Evolutionary conservation across 345 rosid genomes (phyloP).

Genomic region (Balakata baccata): DNA sequence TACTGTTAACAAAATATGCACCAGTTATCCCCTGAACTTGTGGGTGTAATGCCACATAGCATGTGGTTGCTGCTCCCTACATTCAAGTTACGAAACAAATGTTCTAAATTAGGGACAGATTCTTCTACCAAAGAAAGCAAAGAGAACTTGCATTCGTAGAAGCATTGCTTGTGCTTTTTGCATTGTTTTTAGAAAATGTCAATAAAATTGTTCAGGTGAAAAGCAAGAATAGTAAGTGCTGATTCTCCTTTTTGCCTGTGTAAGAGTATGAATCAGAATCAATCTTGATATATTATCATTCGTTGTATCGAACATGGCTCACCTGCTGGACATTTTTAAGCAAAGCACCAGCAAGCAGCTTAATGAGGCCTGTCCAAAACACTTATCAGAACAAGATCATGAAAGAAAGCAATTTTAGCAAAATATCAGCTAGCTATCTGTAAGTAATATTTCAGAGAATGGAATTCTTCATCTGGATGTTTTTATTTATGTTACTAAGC

Average conservation of each 20-base stretch:
- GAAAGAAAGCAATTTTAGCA: slow-evolving; percentile 9
- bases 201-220: too few relatives aligned
- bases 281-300: not conserved
- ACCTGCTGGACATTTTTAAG: slow-evolving; percentile 52
- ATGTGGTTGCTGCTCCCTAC: slow-evolving; percentile 62
- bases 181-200: too few relatives aligned
- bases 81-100: not conserved
- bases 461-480: not conserved
- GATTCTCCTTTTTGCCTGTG: not conserved
- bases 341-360: slow-evolving; percentile 30
- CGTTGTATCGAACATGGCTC: not conserved
- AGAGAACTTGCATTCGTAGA: too few relatives aligned
- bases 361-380: slow-evolving; percentile 31
- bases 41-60: slow-evolving; percentile 64
- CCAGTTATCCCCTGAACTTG: slow-evolving; percentile 44
- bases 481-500: not conserved
- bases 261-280: not conserved
- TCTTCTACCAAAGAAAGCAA: too few relatives aligned
- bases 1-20: slow-evolving; percentile 51
- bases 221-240: too few relatives aligned
- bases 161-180: too few relatives aligned
- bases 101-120: too few relatives aligned
- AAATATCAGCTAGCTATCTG: not conserved
- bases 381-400: not conserved
- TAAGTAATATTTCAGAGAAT: not conserved